Percentiles rank a stretch among this genome's conserved stretches.
Evolutionary conservation across 768 basidiomycete genomes (phyloP).

Genomic region (Lentinus tigrinus): DNA sequence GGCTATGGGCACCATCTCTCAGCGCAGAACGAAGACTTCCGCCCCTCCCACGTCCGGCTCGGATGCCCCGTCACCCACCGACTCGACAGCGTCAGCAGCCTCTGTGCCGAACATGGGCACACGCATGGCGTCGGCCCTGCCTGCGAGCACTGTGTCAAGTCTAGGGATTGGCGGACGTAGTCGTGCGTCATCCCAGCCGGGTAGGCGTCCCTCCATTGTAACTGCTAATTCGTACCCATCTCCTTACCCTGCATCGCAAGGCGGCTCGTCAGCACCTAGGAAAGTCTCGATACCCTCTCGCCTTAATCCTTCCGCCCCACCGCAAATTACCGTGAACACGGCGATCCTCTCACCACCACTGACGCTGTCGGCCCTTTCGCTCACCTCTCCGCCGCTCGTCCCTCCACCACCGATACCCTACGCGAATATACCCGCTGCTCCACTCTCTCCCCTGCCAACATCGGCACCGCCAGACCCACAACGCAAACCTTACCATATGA

Average conservation of each 20-base stretch:
- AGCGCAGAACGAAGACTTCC: conserved; percentile 65
- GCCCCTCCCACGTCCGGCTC: conserved; percentile 40
- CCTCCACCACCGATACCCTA: conserved; percentile 50
- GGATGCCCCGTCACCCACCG: conserved; percentile 37
- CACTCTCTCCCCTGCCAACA: conserved; percentile 76
- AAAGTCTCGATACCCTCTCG: conserved; percentile 66
- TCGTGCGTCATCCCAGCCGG: conserved; percentile 78
- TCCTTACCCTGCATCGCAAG: conserved; percentile 50
- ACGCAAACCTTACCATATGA: conserved; percentile 88
- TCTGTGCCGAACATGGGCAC: conserved; percentile 30
- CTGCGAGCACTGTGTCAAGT: conserved; percentile 36
- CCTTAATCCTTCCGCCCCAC: conserved; percentile 47
- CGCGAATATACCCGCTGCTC: conserved; percentile 66
- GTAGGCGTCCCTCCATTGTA: conserved; percentile 60
- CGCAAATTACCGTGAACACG: conserved; percentile 50
- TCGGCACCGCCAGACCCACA: conserved; percentile 68
- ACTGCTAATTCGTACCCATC: conserved; percentile 53
- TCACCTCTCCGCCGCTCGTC: conserved; percentile 32
- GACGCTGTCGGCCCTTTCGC: conserved; percentile 31
- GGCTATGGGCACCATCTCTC: conserved; percentile 62
- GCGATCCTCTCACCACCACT: conserved; percentile 45
- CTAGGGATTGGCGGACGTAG: conserved; percentile 43
- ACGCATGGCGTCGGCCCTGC: conserved; percentile 37
- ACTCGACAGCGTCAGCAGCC: conserved; percentile 36
- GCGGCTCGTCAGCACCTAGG: conserved; percentile 40